Evolutionary conservation across 2,329 filamentous ascomycete species (phyloP).

Genomic region (Fusarium musae): DNA sequence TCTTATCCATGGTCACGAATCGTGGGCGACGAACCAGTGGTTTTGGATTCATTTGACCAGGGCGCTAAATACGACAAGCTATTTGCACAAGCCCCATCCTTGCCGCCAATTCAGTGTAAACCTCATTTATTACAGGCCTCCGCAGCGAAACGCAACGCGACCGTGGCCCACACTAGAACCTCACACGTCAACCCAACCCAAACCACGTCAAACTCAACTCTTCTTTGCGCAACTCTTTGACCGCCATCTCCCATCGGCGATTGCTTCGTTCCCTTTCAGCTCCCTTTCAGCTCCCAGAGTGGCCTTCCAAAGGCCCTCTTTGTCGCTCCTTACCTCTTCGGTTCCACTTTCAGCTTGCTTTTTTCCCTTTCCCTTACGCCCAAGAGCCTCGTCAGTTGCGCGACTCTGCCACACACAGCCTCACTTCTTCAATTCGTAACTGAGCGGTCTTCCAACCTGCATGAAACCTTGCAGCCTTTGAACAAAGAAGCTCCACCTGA

Average conservation of each 20-base stretch:
- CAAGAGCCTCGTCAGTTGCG: conserved; percentile 10
- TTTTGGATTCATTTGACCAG: conserved; percentile 9
- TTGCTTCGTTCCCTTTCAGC: conserved; percentile 19
- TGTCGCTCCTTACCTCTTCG: conserved; percentile 19
- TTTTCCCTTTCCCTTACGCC: conserved; percentile 13
- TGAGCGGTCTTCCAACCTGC: conserved; percentile 3
- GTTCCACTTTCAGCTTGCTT: conserved; percentile 10
- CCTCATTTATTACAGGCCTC: conserved; percentile 28
- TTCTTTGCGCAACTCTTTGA: conserved; percentile 18
- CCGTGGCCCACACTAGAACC: conserved; percentile 37
- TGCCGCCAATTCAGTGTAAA: conserved; percentile 11
- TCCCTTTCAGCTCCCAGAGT: conserved; percentile 17
- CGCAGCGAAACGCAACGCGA: conserved; percentile 37
- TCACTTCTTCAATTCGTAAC: conserved; percentile 11
- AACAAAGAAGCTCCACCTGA: conserved; percentile 22
- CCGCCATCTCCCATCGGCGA: conserved; percentile 29
- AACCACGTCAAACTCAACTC: conserved; percentile 15
- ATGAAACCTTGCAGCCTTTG: conserved; percentile 10
- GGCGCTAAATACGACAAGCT: conserved; percentile 29
- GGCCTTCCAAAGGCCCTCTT: conserved; percentile 21
- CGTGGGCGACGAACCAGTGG: conserved; percentile 11
- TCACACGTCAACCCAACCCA: conserved; percentile 23
- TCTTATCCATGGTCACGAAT: conserved; percentile 5
- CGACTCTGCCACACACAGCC: conserved; percentile 17
- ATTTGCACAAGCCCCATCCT: conserved; percentile 14